Conservation (phyloP, 768 basidiomycete species). For the Guyanaporus albipodus region DNA sequence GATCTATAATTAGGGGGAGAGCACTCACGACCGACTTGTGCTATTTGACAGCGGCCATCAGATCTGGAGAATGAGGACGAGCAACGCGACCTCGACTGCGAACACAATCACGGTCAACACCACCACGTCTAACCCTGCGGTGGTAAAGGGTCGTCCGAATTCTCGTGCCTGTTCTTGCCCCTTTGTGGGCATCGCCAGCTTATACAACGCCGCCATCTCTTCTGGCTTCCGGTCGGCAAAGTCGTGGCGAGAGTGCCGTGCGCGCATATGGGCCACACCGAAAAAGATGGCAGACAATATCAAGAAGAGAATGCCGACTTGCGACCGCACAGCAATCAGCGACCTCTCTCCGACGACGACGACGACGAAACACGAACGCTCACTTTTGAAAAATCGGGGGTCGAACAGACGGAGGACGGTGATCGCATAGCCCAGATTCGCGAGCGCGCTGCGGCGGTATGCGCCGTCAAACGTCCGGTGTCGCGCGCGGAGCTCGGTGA, state of each 20-base stretch:
- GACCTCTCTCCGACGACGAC: background rate
- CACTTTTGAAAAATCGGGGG: constrained; percentile 65
- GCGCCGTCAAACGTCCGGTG: constrained; percentile 83
- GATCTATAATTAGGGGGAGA: background rate
- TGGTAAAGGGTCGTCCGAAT: constrained; percentile 75
- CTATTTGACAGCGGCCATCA: constrained; percentile 17
- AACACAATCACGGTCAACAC: constrained; percentile 58
- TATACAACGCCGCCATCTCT: constrained; percentile 23
- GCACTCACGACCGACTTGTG: constrained; percentile 3
- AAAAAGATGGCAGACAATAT: constrained; percentile 60
- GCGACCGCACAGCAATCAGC: background rate
- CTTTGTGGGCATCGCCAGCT: constrained; percentile 46
- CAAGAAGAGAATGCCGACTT: constrained; percentile 61
- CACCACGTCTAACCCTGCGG: constrained; percentile 70
- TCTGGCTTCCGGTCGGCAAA: constrained; percentile 61
- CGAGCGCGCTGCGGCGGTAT: constrained; percentile 72
- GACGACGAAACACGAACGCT: constrained; percentile 16
- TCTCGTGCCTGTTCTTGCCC: constrained; percentile 60
- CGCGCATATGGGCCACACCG: constrained; percentile 53
- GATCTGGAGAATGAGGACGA: constrained; percentile 53
- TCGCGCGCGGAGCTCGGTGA: constrained; percentile 73
- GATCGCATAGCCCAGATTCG: constrained; percentile 68
- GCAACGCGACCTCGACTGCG: constrained; percentile 58
- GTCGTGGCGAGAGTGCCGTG: constrained; percentile 66
- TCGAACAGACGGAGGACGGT: constrained; percentile 81